phyloP scores from a whole-genome alignment of 768 basidiomycete species.

The Trametes meyenii region DNA sequence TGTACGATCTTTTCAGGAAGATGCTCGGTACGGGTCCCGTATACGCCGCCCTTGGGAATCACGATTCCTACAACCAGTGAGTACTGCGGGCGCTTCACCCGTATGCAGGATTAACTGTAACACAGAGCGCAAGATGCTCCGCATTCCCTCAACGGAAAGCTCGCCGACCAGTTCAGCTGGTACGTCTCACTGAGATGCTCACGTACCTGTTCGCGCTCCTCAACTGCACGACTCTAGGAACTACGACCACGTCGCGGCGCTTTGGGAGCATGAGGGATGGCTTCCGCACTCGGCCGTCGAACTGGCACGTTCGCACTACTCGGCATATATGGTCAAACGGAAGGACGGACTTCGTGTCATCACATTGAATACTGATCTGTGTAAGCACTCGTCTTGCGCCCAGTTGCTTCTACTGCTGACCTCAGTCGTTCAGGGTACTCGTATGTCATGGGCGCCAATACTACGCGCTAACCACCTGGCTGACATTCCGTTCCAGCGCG shows the following conservation, averaged over 20 bases:
- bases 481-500: slow-evolving; percentile 39
- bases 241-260: slow-evolving; percentile 70
- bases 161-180: slow-evolving; percentile 70
- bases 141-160: slow-evolving; percentile 53
- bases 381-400: slow-evolving; percentile 42
- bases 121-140: slow-evolving; percentile 63
- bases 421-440: neutral
- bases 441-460: slow-evolving; percentile 35
- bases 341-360: slow-evolving; percentile 70
- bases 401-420: neutral
- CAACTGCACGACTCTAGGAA: slow-evolving; percentile 49
- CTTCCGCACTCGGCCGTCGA: slow-evolving; percentile 57
- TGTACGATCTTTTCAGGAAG: slow-evolving; percentile 68
- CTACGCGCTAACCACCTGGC: neutral
- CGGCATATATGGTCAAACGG: slow-evolving; percentile 71
- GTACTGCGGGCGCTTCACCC: slow-evolving; percentile 20
- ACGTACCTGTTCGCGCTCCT: neutral
- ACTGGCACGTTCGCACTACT: slow-evolving; percentile 67
- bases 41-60: slow-evolving; percentile 76
- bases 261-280: slow-evolving; percentile 78
- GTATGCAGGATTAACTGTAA: neutral
- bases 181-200: slow-evolving; percentile 30
- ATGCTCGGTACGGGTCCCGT: slow-evolving; percentile 69
- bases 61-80: slow-evolving; percentile 72
- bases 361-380: slow-evolving; percentile 76